Evolutionary conservation across 768 basidiomycete genomes (phyloP), one percentile per base, ranked within the genome.

Genomic region (Leccinum uliginosum): DNA sequence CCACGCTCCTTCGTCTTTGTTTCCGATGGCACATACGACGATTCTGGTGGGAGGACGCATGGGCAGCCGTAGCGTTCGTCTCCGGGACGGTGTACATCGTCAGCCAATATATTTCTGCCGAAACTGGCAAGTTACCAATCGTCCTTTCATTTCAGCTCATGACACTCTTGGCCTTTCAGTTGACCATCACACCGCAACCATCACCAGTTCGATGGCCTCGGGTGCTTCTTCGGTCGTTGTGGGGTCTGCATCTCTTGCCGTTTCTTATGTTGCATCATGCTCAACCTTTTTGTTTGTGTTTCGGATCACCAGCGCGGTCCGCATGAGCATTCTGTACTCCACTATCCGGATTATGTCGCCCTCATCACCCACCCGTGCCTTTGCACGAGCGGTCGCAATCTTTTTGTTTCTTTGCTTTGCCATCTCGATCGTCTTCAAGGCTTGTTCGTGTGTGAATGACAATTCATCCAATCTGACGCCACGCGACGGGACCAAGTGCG

Each of bases 1-100:
- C 62, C 38, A 62, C 64, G 1, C 24, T 65, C 4, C 57, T 62
- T 54, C 64, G 64, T 8, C n/a, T 65, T 19, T 50, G 43, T 1
- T 55, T 65, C 34, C 61, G 64, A 26, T 30, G 56, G 11, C 51
- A 26, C 26, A 58, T 65, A 50, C 61, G 45, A 45, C 23, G 57
- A 27, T 40, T 40, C 38, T 40, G 38, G 38, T 40, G 38, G 38
- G 38, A 40, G 38, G 38, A 40, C 38, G 38, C 56, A 4, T 69
- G 67, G 61, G 61, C 67, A 30, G 57, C 30, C 10, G 49, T 50
- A 21, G 49, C n/a, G 12, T 19, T 50, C 6, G 6, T 50, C 19
- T 21, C n/a, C 17, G 49, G 29, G 1, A 50, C 10, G n/a, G n/a
- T 27, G n/a, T 48, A 29, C 27, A 27, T 29, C 8, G 7, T 29